Evolutionary conservation across 2,329 filamentous ascomycete genomes (phyloP), one percentile per base, ranked within the genome.

Genomic region (Verticillium tricorpus): DNA sequence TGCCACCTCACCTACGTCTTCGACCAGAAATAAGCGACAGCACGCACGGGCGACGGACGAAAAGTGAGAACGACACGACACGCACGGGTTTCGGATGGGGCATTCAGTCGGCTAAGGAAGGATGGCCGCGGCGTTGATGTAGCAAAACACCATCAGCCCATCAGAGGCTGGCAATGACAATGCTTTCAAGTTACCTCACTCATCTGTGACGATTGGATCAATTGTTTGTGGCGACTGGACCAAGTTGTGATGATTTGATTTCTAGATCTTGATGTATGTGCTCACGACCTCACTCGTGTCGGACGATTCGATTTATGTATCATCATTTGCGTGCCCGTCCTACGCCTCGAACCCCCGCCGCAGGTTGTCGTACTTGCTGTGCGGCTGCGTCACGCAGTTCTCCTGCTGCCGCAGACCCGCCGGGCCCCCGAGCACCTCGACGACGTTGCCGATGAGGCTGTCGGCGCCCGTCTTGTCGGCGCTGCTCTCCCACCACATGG

Each of bases 401-500:
- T 78, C 68, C 58, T 74, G 77, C 69, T 76, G 76, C 64, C 86
- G 78, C 37, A 92, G 74, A 1, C 69, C 74, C 4, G 67, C 67
- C 0, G 75, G 71, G 0, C 87, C 86, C 19, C 87, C 88, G 12
- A 91, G 73, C 0, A 74, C 77, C 35, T 83, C 78, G 1, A 90
- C 85, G 17, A 89, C 86, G 15, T 83, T 87, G 7, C 74, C 77
- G 61, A 93, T 92, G 70, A 97, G 72, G 68, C 91, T 94, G 60
- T 82, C 75, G 0, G 81, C 78, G 0, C 86, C 87, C 2, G 75
- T 71, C 71, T 87, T 88, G 73, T 97, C 94, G 1, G 85, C 88
- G 69, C 89, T 94, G 69, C 87, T 91, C 78, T 97, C 93, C 93
- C 93, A 97, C 92, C 92, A 98, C 93, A 98, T 97, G n/a, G 85